phyloP scores from a whole-genome alignment of 2,329 filamentous ascomycete genomes.

The Calonectria honghensis region DNA sequence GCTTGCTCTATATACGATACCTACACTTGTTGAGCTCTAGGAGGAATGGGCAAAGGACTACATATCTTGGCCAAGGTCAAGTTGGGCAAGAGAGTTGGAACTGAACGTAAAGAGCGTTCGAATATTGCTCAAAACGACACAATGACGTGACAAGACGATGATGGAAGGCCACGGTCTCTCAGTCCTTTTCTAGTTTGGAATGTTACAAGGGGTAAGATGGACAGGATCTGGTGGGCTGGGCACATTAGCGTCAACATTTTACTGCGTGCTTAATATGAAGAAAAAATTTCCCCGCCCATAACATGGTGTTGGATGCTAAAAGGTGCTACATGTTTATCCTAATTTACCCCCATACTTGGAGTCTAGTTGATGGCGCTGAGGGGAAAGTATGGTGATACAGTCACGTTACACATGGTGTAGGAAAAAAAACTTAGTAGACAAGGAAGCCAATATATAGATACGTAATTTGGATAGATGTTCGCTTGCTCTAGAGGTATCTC shows the following conservation, averaged over 20 bases:
- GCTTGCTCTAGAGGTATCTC: conserved; percentile 56
- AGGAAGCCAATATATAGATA: conserved; percentile 34
- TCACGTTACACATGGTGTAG: neutral
- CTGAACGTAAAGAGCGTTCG: conserved; percentile 9
- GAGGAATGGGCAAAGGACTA: conserved; percentile 32
- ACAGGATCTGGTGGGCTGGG: conserved; percentile 42
- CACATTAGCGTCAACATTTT: conserved; percentile 52
- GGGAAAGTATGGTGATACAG: neutral
- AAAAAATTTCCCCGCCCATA: conserved; percentile 38
- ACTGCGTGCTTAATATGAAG: conserved; percentile 45
- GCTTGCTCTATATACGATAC: conserved; percentile 42
- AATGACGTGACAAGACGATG: conserved; percentile 51
- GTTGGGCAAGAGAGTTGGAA: neutral
- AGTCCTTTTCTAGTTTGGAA: conserved; percentile 46
- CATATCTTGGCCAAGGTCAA: conserved; percentile 20
- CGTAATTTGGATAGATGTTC: conserved; percentile 47
- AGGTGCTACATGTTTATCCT: neutral
- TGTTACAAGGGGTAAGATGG: conserved; percentile 45
- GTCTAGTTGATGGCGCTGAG: neutral
- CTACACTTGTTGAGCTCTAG: conserved; percentile 33
- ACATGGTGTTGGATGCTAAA: neutral
- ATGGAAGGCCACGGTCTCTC: conserved; percentile 45
- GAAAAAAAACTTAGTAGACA: neutral
- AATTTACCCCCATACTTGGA: neutral
- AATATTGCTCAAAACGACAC: conserved; percentile 46